A percentile compares a stretch with the other conserved stretches of the same genome.
Conservation (phyloP, 108 stramenopile species). For the Aureococcus anophagefferens region DNA sequence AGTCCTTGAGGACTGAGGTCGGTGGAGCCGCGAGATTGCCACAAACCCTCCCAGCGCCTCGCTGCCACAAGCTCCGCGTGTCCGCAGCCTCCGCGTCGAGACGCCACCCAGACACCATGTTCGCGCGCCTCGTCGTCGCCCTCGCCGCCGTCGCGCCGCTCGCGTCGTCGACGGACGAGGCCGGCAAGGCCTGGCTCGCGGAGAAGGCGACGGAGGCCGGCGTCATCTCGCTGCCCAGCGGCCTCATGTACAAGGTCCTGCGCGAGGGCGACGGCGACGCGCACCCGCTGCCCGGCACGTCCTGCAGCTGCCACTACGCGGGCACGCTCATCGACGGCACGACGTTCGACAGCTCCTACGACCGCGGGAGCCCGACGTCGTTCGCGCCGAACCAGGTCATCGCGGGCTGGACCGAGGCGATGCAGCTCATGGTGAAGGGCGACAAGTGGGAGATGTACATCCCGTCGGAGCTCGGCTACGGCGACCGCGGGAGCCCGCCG, state of each 20-base stretch:
- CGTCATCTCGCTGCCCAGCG: conserved; percentile 60
- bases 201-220: conserved; percentile 64
- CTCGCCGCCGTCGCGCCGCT: no score
- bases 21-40: no score
- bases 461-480: conserved; percentile 79
- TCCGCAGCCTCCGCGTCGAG: no score
- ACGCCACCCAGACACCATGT: no score
- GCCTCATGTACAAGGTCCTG: conserved; percentile 72
- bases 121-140: no score
- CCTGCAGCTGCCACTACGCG: conserved; percentile 78
- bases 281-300: conserved; percentile 48
- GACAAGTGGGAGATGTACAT: conserved; percentile 93
- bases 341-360: conserved; percentile 70
- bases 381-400: conserved; percentile 75
- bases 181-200: conserved; percentile 59
- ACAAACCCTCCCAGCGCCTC: no score
- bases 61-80: no score
- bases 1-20: no score
- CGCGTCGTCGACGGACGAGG: no score
- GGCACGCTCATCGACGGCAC: conserved; percentile 77
- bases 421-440: conserved; percentile 94
- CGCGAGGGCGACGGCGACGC: conserved; percentile 51
- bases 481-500: conserved; percentile 60
- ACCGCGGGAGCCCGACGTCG: conserved; percentile 68
- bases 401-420: conserved; percentile 70